These are phyloP conservation scores for Chaetomium cochliodes DNA, from an alignment of 495 filamentous ascomycete species.

Conservation along the genomic window DNA sequence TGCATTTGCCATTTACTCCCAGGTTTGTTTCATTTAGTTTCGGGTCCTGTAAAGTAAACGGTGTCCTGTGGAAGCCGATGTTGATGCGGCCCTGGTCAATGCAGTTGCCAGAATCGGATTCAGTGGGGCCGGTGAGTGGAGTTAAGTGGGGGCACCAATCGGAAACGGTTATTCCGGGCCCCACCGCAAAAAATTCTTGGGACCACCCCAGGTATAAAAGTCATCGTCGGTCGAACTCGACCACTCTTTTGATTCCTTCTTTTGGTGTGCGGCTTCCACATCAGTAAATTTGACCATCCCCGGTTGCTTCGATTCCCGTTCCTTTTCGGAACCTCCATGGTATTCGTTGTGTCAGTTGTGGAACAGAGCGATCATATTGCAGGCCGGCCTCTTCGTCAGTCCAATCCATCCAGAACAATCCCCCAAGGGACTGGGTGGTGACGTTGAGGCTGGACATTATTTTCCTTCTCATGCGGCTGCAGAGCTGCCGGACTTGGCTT, in stretches of 20 bases:
- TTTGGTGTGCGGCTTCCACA: slow-evolving; percentile 35
- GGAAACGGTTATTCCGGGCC: too few relatives aligned
- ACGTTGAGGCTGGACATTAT: slow-evolving; percentile 46
- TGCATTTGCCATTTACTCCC: too few relatives aligned
- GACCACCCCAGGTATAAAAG: too few relatives aligned
- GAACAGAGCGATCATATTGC: slow-evolving; percentile 51
- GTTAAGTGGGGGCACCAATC: too few relatives aligned
- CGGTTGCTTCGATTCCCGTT: slow-evolving; percentile 49
- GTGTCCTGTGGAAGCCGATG: too few relatives aligned
- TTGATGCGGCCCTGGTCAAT: too few relatives aligned
- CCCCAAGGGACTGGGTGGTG: slow-evolving; percentile 44
- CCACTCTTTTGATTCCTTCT: slow-evolving; percentile 34
- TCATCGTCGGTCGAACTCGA: slow-evolving; percentile 6
- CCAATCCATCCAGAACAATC: slow-evolving; percentile 43
- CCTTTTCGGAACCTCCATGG: slow-evolving; percentile 36
- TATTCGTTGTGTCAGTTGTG: slow-evolving; percentile 48
- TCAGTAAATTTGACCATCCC: slow-evolving; percentile 34
- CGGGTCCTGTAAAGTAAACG: too few relatives aligned
- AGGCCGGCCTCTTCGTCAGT: slow-evolving; percentile 41
- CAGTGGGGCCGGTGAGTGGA: too few relatives aligned
- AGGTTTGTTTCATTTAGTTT: too few relatives aligned
- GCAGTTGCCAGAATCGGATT: too few relatives aligned
- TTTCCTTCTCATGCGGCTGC: neutral
- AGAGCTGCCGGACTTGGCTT: neutral
- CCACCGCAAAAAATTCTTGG: too few relatives aligned